Base-by-base conservation (phyloP, 1,139 yeast genomes). In the Pichia sp. region DNA sequence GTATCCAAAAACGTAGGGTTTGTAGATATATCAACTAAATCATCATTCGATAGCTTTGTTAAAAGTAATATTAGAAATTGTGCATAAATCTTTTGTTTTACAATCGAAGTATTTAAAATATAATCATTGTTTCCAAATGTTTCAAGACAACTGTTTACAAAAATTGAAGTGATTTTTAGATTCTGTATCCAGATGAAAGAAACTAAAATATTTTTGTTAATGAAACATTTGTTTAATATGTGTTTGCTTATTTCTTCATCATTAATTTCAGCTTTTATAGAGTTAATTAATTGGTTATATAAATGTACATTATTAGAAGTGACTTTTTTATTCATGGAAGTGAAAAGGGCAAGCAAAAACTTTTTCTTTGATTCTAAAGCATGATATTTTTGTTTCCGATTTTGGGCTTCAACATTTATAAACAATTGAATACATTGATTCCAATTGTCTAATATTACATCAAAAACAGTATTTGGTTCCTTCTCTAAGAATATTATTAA, bases 1-100 rank as follows among this genome's bases (percentile, higher is more conserved):
- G 58, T 42, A 31, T 54, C 51, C 28, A 63, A 46, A 48, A 63
- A 61, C 0, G 31, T 12, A 0, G 48, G 29, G 20, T 54, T 48
- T 4, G 42, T 39, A 0, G 64, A 53, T 2, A 62, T 8, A 11
- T 42, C n/a, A n/a, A n/a, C 36, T 12, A 22, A 6, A 1, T 57
- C 24, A 9, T 50, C 30, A 6, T 46, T 30, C 12, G 41, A 40
- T 3, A 26, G 16, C 2, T n/a, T n/a, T n/a, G n/a, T n/a, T n/a
- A 55, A 31, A 34, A 58, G 22, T n/a, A 55, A 11, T 3, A 55
- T 45, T 6, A 59, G 37, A 31, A 51, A 45, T 12, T 41, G 37
- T 2, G 63, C 47, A n/a, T 50, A 40, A 1, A 37, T n/a, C 12
- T 9, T 35, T 39, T 50, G 53, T 1, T 4, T 11, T 6, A 23